Percentiles rank a stretch among this genome's conserved stretches.
Evolutionary conservation across 257 asterid species (phyloP).

Genomic region (Gentiana dahurica): DNA sequence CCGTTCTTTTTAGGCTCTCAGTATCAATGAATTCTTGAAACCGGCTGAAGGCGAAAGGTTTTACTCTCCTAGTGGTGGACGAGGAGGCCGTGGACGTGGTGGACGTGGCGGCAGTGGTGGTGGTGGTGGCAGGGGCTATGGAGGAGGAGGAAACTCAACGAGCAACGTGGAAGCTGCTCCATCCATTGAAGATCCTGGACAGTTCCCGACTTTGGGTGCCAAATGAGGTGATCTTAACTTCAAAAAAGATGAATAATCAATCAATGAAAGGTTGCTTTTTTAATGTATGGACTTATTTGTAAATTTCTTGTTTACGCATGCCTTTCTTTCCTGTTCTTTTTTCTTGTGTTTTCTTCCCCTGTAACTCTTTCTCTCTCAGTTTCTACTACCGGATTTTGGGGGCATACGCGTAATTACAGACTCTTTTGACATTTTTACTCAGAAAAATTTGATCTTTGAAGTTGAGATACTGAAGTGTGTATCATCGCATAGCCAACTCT

Average conservation of each 20-base stretch:
- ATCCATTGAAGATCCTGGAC: conserved; percentile 56
- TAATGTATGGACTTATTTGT: conserved; percentile 21
- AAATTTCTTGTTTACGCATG: conserved; percentile 16
- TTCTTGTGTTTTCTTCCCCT: conserved; percentile 11
- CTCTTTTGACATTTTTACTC: no score
- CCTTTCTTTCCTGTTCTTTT: neutral
- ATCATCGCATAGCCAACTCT: no score
- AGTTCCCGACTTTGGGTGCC: conserved; percentile 74
- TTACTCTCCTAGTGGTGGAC: conserved; percentile 44
- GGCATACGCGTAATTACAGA: neutral
- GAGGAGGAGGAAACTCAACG: conserved; percentile 7
- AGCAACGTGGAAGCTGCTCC: conserved; percentile 39
- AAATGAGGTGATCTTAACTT: conserved; percentile 31
- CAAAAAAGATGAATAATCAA: conserved; percentile 15
- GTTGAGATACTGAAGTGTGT: no score
- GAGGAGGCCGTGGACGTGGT: conserved; percentile 66
- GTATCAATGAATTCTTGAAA: conserved; percentile 85
- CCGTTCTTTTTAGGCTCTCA: conserved; percentile 43
- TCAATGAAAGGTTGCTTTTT: conserved; percentile 31
- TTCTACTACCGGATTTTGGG: conserved; percentile 1
- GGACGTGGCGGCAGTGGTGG: conserved; percentile 39
- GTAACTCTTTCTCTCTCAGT: neutral
- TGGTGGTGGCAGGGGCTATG: conserved; percentile 2
- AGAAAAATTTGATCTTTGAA: no score
- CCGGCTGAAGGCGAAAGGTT: conserved; percentile 74